These are phyloP conservation scores for Yamadazyma endophytica DNA, from an alignment of 805 yeast species.

Conservation along the genomic window DNA sequence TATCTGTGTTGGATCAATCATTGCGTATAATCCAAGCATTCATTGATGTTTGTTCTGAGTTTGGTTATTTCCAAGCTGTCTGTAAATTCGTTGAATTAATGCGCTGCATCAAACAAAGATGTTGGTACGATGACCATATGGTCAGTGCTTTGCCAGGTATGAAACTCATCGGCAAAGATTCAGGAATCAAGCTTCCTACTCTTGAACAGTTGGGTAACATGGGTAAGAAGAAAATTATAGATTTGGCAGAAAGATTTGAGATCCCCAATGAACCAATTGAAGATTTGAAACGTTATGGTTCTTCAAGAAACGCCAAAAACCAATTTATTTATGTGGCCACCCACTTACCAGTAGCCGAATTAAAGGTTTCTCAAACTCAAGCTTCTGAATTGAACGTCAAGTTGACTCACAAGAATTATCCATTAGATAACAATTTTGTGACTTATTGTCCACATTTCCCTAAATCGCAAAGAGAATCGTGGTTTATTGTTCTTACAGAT, in stretches of 20 bases:
- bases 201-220: slow-evolving; percentile 35
- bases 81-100: slow-evolving; percentile 60
- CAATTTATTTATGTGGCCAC: slow-evolving; percentile 52
- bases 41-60: slow-evolving; percentile 83
- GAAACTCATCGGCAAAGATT: slow-evolving; percentile 2
- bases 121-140: slow-evolving; percentile 80
- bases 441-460: slow-evolving; percentile 80
- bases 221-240: slow-evolving; percentile 27
- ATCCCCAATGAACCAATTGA: slow-evolving; percentile 7
- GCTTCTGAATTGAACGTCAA: slow-evolving; percentile 36
- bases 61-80: slow-evolving; percentile 66
- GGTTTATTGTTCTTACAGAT: slow-evolving; percentile 73
- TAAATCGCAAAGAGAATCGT: slow-evolving; percentile 86
- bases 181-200: slow-evolving; percentile 14
- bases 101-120: slow-evolving; percentile 85
- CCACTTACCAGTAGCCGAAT: slow-evolving; percentile 58
- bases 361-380: slow-evolving; percentile 35
- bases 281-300: slow-evolving; percentile 9
- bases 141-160: slow-evolving; percentile 53
- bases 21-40: slow-evolving; percentile 91
- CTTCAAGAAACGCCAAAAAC: slow-evolving; percentile 29
- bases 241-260: slow-evolving; percentile 22
- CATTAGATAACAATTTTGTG: slow-evolving; percentile 55
- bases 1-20: slow-evolving; percentile 89
- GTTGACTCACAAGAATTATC: slow-evolving; percentile 50